These are phyloP conservation scores for Aegilops tauschii DNA, from an alignment of 176 grass and related monocot genomes.

Conservation along the genomic window DNA sequence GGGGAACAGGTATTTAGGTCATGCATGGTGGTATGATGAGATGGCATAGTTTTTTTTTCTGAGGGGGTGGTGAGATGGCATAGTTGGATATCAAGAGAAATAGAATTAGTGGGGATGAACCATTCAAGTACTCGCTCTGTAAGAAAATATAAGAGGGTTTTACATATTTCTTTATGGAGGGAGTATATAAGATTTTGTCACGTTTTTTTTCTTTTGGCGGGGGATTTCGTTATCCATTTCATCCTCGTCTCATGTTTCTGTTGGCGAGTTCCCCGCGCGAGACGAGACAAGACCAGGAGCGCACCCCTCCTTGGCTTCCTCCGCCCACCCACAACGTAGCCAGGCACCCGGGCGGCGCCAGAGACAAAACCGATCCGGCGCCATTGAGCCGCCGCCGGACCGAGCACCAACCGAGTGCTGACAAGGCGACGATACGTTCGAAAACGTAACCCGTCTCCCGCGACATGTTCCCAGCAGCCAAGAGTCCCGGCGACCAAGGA, in stretches of 20 bases:
- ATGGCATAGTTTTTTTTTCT: too few relatives aligned
- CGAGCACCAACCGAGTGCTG: neutral
- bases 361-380: neutral
- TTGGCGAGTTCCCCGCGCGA: neutral
- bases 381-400: neutral
- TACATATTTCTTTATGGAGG: too few relatives aligned
- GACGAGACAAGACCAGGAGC: neutral
- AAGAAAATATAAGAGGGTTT: too few relatives aligned
- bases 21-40: too few relatives aligned
- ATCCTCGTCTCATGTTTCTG: neutral
- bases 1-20: too few relatives aligned
- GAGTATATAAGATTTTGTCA: too few relatives aligned
- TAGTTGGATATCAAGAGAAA: too few relatives aligned
- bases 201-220: too few relatives aligned
- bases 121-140: too few relatives aligned
- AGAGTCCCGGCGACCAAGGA: neutral
- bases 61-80: too few relatives aligned
- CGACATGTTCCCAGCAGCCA: neutral
- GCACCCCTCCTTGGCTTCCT: neutral
- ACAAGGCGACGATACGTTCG: slow-evolving; percentile 15
- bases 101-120: too few relatives aligned
- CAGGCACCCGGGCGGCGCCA: neutral
- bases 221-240: neutral
- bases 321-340: neutral
- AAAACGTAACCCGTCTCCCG: neutral